Evolutionary conservation across 495 filamentous ascomycete species (phyloP).

Genomic region (Emericellopsis terricola): DNA sequence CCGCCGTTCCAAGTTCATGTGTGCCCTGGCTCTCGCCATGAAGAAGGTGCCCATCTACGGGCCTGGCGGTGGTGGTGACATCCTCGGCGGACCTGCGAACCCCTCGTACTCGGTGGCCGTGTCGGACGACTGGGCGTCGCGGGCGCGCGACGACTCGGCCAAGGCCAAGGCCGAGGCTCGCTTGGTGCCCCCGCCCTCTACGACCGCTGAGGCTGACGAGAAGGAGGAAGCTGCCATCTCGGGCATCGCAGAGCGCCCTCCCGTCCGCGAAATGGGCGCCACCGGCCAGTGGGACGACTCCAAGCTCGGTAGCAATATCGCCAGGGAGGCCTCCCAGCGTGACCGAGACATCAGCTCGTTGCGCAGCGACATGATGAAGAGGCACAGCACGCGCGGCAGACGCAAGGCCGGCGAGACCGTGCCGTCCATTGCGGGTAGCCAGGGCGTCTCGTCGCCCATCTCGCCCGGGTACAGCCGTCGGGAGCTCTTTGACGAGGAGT

Average conservation of each 20-base stretch:
- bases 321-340: not conserved
- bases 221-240: not conserved
- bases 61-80: constrained; percentile 54
- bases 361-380: constrained; percentile 6
- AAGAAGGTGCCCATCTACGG: constrained; percentile 73
- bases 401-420: constrained; percentile 3
- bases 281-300: not conserved
- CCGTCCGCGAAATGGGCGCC: constrained; percentile 4
- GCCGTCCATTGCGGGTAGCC: not conserved
- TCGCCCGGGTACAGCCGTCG: not conserved
- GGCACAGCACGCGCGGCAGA: not conserved
- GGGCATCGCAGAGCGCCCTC: not conserved
- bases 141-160: constrained; percentile 38
- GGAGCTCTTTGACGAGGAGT: constrained; percentile 2
- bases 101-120: constrained; percentile 61
- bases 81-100: constrained; percentile 48
- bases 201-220: not conserved
- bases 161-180: constrained; percentile 44
- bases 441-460: not conserved
- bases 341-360: not conserved
- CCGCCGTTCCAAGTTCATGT: constrained; percentile 91
- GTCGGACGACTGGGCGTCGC: constrained; percentile 40
- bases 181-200: constrained; percentile 26
- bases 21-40: constrained; percentile 71
- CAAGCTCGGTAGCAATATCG: not conserved